Base-by-base conservation (phyloP, 2,329 filamentous ascomycete species). In the Sporothrix humicola region DNA sequence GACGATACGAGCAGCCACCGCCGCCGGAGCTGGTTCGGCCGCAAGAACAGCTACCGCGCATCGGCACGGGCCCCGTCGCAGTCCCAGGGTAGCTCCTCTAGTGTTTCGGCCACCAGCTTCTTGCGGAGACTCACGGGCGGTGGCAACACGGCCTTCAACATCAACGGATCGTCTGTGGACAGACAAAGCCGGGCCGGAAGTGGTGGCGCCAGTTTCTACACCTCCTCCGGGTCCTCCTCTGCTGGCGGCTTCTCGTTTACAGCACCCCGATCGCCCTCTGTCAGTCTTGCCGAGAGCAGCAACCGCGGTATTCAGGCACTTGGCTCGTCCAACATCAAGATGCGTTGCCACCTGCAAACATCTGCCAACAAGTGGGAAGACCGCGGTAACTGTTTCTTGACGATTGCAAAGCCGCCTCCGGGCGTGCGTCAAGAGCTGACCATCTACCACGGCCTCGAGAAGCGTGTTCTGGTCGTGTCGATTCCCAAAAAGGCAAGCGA, bases 291-390 rank as follows among this genome's bases (percentile, higher is more conserved):
- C 74, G 84, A 83, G 75, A 84, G 85, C 78, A 83, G 82, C 75
- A 83, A 81, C 12, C 84, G 84, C 6, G 86, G 86, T 63, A 83
- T 84, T 72, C 86, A 85, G 42, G 87, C 90, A 23, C 82, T 91
- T 26, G 92, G 91, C 72, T 90, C 93, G 73, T 91, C 91, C 72
- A 94, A 96, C 78, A 90, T 95, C 70, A 95, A 95, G 77, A 93
- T 98, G 77, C 88, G 94, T 50, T 88, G 98, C 0, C 97, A 98
- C 81, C 86, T 93, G 68, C 90, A 95, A 69, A 91, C 94, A 74
- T 85, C 88, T 1, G 85, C 89, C 13, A 90, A 90, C 69, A 95
- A 95, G 80, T 99, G 96, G 96, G 91, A 94, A 75, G 95, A 98
- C 80, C 90, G 95, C 84, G 95, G 96, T 76, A 91, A 93, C 77